phyloP scores from a whole-genome alignment of 2,329 filamentous ascomycete genomes.

The Eutypella sp. region DNA sequence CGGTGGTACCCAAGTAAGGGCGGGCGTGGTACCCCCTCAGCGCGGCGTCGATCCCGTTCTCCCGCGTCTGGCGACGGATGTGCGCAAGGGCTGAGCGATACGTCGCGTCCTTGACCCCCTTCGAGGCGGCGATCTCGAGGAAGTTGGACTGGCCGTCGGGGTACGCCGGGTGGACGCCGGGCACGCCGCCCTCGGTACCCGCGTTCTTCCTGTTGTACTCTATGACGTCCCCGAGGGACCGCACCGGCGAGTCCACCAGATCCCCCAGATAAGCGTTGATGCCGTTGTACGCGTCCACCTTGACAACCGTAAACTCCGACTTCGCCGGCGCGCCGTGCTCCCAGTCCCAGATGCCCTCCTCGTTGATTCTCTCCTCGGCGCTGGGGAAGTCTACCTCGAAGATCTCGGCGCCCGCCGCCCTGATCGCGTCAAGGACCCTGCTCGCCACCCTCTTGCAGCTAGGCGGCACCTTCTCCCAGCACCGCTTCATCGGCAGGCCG shows the following conservation, averaged over 20 bases:
- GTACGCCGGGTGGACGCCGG: slow-evolving; percentile 57
- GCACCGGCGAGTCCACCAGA: slow-evolving; percentile 56
- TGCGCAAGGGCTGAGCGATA: slow-evolving; percentile 65
- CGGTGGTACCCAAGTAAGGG: neutral
- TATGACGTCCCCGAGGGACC: slow-evolving; percentile 60
- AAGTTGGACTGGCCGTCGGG: slow-evolving; percentile 68
- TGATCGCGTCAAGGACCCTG: slow-evolving; percentile 52
- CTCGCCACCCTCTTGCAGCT: slow-evolving; percentile 45
- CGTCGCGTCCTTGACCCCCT: slow-evolving; percentile 57
- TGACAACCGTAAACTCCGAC: slow-evolving; percentile 69
- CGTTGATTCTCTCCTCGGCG: slow-evolving; percentile 57
- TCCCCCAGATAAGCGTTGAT: slow-evolving; percentile 59
- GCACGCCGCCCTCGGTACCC: slow-evolving; percentile 61
- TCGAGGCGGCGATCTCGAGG: slow-evolving; percentile 54
- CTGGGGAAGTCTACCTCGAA: slow-evolving; percentile 65
- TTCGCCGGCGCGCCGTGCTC: slow-evolving; percentile 67
- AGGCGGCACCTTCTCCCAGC: slow-evolving; percentile 46
- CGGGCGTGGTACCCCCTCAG: slow-evolving; percentile 38
- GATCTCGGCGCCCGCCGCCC: slow-evolving; percentile 59
- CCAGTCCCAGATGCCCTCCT: slow-evolving; percentile 65
- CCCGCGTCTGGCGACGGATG: slow-evolving; percentile 51
- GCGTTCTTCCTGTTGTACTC: slow-evolving; percentile 59
- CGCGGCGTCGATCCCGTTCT: slow-evolving; percentile 64
- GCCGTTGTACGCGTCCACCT: slow-evolving; percentile 63
- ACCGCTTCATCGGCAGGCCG: slow-evolving; percentile 66